These are phyloP conservation scores for Rehmannia glutinosa DNA, from an alignment of 257 asterid genomes.

Conservation along the genomic window DNA sequence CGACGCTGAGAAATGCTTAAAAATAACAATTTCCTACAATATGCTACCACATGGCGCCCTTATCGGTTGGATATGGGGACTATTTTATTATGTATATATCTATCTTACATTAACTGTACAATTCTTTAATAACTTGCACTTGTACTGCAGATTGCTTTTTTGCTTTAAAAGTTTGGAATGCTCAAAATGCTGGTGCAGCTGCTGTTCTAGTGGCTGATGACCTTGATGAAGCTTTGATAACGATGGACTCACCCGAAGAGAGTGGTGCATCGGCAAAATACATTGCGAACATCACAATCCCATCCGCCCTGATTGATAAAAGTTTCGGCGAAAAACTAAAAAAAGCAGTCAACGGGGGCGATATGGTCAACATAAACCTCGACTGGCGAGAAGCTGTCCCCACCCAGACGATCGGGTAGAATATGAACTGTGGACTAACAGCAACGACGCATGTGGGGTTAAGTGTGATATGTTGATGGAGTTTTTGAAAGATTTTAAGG, in stretches of 20 bases:
- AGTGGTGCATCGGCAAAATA: constrained; percentile 37
- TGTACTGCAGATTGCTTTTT: constrained; percentile 45
- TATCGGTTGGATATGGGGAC: no score
- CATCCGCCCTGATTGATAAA: constrained; percentile 43
- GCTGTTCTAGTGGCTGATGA: constrained; percentile 52
- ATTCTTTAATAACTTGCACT: neutral
- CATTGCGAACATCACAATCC: constrained; percentile 41
- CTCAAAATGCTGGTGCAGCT: constrained; percentile 50
- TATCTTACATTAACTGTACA: no score
- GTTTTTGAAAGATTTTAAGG: constrained; percentile 45
- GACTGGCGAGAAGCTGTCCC: constrained; percentile 59
- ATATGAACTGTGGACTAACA: no score
- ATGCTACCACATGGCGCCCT: no score
- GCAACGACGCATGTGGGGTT: constrained; percentile 43
- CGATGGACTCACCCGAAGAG: constrained; percentile 48
- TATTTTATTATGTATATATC: no score
- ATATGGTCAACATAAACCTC: constrained; percentile 46
- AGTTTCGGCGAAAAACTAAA: constrained; percentile 41
- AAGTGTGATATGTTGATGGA: constrained; percentile 48
- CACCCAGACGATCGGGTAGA: constrained; percentile 54
- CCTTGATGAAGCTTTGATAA: constrained; percentile 33
- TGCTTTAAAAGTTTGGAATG: constrained; percentile 53
- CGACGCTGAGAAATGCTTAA: no score
- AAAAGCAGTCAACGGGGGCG: constrained; percentile 31
- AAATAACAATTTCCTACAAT: no score